phyloP scores from a whole-genome alignment of 2,329 filamentous ascomycete species.

The Nothophaeocryptopus gaeumannii region DNA sequence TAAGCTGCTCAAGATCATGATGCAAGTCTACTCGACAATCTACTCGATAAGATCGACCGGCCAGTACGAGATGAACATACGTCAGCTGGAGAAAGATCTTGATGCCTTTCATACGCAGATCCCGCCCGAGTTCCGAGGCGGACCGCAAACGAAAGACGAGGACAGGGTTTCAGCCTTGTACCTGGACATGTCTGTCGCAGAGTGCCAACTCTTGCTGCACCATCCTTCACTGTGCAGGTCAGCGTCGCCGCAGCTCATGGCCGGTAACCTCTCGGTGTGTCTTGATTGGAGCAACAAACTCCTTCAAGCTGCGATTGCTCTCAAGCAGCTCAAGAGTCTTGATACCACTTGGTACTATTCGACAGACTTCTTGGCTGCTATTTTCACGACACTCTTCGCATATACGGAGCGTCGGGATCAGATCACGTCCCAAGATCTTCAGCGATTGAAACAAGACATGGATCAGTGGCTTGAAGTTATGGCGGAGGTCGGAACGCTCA shows the following conservation, averaged over 20 bases:
- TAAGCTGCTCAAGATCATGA: constrained; percentile 63
- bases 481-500: constrained; percentile 61
- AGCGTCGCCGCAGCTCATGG: constrained; percentile 58
- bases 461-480: constrained; percentile 66
- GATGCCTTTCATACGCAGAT: constrained; percentile 62
- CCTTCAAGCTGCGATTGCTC: constrained; percentile 56
- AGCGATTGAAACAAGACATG: constrained; percentile 65
- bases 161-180: constrained; percentile 50
- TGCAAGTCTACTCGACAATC: constrained; percentile 74
- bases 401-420: constrained; percentile 65
- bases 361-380: constrained; percentile 68
- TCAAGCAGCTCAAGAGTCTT: constrained; percentile 64
- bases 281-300: constrained; percentile 64
- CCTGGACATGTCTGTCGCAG: constrained; percentile 48
- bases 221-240: constrained; percentile 53
- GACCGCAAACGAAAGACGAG: constrained; percentile 44
- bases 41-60: constrained; percentile 62
- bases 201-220: constrained; percentile 51
- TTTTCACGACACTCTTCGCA: constrained; percentile 69
- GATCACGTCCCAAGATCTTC: constrained; percentile 58
- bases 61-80: constrained; percentile 61
- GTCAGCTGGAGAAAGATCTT: constrained; percentile 63
- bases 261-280: constrained; percentile 56
- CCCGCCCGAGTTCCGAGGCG: constrained; percentile 58
- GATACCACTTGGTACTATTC: constrained; percentile 78